Conservation (phyloP, 129 eudicot species). For the Oenanthe sinensis region DNA sequence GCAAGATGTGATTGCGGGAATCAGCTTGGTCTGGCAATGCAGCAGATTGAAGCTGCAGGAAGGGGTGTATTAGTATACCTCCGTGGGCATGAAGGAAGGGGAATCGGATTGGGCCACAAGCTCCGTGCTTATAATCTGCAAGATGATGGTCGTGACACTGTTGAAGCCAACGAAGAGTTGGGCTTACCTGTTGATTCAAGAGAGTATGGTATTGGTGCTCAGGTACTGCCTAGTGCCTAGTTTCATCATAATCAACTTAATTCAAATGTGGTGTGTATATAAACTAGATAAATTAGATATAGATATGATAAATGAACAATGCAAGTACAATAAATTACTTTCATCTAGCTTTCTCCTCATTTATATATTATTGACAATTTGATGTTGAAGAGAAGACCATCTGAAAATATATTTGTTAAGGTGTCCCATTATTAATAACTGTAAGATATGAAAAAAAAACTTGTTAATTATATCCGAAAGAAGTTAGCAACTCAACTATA, state of each 20-base stretch:
- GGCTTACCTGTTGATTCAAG: slow-evolving; percentile 90
- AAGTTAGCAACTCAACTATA: not conserved
- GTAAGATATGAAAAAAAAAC: not conserved
- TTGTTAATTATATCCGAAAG: not conserved
- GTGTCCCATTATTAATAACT: not conserved
- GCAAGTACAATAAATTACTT: not conserved
- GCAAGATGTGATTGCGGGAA: slow-evolving; percentile 87
- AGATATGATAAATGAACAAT: not conserved
- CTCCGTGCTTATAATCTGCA: slow-evolving; percentile 90
- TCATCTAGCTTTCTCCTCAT: not conserved
- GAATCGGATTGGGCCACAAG: slow-evolving; percentile 92
- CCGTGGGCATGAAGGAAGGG: slow-evolving; percentile 95
- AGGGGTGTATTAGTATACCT: slow-evolving; percentile 79
- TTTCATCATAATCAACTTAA: not conserved
- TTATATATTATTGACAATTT: not conserved
- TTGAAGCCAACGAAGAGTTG: slow-evolving; percentile 89
- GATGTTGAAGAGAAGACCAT: not conserved
- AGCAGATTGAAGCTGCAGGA: slow-evolving; percentile 75
- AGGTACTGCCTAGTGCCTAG: slow-evolving; percentile 33
- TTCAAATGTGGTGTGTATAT: not conserved
- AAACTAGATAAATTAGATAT: not conserved
- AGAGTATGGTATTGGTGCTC: slow-evolving; percentile 80
- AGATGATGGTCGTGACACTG: slow-evolving; percentile 93
- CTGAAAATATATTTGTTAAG: not conserved
- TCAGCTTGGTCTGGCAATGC: slow-evolving; percentile 80